These are phyloP conservation scores for Aspergillus carlsbadensis DNA, from an alignment of 495 filamentous ascomycete species.

Conservation along the genomic window DNA sequence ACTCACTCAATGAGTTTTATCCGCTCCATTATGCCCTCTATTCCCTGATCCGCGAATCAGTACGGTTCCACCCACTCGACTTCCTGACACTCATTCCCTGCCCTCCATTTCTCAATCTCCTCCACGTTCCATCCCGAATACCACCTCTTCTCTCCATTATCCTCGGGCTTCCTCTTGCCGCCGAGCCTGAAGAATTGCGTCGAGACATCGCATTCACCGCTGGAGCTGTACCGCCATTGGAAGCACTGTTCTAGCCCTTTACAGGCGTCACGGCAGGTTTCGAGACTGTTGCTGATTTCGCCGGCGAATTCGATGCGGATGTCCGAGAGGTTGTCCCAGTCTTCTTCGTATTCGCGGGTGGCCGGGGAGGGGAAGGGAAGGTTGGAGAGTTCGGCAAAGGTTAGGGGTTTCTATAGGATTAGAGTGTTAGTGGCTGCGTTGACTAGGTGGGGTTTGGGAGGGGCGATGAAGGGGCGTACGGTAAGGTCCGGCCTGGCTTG, in stretches of 20 bases:
- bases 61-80: constrained; percentile 15
- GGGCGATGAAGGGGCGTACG: too few species aligned
- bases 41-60: background rate
- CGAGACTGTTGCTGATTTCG: constrained; percentile 37
- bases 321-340: constrained; percentile 52
- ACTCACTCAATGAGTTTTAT: background rate
- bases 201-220: constrained; percentile 11
- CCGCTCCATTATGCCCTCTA: background rate
- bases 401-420: constrained; percentile 26
- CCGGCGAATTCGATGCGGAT: constrained; percentile 36
- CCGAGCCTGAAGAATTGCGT: constrained; percentile 15
- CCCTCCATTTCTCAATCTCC: constrained; percentile 15
- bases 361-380: constrained; percentile 35
- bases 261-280: constrained; percentile 43
- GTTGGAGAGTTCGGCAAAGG: constrained; percentile 47
- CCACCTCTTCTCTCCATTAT: constrained; percentile 2
- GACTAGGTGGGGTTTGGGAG: too few species aligned
- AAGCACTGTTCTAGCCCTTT: constrained; percentile 29
- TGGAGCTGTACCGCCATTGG: constrained; percentile 19
- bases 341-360: constrained; percentile 30
- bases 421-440: too few species aligned
- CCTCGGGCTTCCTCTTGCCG: constrained; percentile 4
- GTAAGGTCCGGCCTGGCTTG: constrained; percentile 27
- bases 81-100: constrained; percentile 6
- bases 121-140: constrained; percentile 15